phyloP scores from a whole-genome alignment of 495 filamentous ascomycete species.

The Lophiotrema nucula region DNA sequence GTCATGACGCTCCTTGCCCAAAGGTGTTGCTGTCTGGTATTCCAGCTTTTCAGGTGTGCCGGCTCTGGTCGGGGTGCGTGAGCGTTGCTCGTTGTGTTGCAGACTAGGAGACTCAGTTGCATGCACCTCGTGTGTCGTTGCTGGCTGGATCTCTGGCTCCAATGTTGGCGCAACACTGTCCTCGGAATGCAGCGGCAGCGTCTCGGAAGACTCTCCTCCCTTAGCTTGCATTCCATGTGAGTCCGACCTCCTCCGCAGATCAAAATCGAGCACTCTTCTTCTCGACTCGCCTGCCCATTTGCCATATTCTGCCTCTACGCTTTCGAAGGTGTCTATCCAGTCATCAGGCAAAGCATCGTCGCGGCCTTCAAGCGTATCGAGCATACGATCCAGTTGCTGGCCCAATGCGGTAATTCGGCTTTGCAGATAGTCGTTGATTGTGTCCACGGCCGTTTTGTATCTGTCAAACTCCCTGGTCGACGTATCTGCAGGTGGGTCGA shows the following conservation, averaged over 20 bases:
- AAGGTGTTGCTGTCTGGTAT: not conserved
- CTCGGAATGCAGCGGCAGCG: not conserved
- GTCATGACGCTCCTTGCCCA: not conserved
- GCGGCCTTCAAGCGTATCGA: slow-evolving; percentile 79
- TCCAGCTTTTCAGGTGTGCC: not conserved
- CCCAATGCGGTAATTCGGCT: slow-evolving; percentile 69
- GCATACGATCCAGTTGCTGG: slow-evolving; percentile 71
- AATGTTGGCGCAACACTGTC: not conserved
- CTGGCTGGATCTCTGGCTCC: not conserved
- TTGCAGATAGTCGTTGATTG: slow-evolving; percentile 63
- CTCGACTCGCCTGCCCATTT: slow-evolving; percentile 61
- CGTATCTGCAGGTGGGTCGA: slow-evolving; percentile 41
- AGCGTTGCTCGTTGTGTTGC: not conserved
- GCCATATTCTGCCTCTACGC: slow-evolving; percentile 74
- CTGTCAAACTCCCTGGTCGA: slow-evolving; percentile 22
- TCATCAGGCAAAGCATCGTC: slow-evolving; percentile 78
- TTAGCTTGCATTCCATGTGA: not conserved
- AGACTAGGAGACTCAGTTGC: not conserved
- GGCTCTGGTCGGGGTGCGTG: slow-evolving; percentile 2
- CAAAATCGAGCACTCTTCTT: slow-evolving; percentile 38
- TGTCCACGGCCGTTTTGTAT: slow-evolving; percentile 53
- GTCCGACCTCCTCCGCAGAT: slow-evolving; percentile 29
- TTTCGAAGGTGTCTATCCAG: slow-evolving; percentile 86
- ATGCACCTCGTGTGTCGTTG: not conserved
- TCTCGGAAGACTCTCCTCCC: not conserved